phyloP scores from a whole-genome alignment of 2,329 filamentous ascomycete genomes.

The Diaporthe sp. region DNA sequence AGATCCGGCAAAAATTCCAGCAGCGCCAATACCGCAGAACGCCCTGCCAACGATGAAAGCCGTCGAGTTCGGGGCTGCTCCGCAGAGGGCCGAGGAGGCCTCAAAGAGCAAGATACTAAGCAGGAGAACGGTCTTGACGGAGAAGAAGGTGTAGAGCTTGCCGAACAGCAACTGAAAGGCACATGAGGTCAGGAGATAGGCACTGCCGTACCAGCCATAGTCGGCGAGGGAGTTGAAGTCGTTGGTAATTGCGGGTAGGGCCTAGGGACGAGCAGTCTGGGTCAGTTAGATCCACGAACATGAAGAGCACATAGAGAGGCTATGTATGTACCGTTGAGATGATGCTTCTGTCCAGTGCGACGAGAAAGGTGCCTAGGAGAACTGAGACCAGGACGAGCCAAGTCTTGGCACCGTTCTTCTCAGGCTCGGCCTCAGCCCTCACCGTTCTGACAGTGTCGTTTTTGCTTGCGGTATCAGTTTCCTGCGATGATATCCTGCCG shows the following conservation, averaged over 20 bases:
- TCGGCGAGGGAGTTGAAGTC: conserved; percentile 46
- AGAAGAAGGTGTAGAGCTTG: conserved; percentile 43
- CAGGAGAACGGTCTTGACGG: conserved; percentile 40
- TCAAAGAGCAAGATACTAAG: conserved; percentile 34
- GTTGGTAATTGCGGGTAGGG: conserved; percentile 43
- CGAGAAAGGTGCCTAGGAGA: not conserved
- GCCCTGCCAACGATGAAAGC: too few species aligned
- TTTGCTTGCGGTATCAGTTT: not conserved
- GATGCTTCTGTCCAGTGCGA: conserved; percentile 6
- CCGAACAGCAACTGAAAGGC: conserved; percentile 44
- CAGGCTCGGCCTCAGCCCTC: not conserved
- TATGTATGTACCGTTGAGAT: not conserved
- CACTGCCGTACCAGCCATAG: conserved; percentile 44
- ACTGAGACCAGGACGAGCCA: not conserved
- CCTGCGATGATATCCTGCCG: not conserved
- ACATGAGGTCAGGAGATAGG: conserved; percentile 42
- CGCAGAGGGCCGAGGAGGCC: conserved; percentile 45
- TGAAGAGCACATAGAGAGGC: too few species aligned
- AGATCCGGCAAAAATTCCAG: too few species aligned
- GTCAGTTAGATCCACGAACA: too few species aligned
- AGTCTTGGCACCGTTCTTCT: not conserved
- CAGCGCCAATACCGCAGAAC: too few species aligned
- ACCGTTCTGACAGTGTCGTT: not conserved
- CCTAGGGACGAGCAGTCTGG: too few species aligned
- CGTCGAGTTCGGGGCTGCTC: too few species aligned